Percentiles rank a stretch among this genome's conserved stretches.
Evolutionary conservation across 805 yeast species (phyloP).

Genomic region (Yamadazyma insecticola): DNA sequence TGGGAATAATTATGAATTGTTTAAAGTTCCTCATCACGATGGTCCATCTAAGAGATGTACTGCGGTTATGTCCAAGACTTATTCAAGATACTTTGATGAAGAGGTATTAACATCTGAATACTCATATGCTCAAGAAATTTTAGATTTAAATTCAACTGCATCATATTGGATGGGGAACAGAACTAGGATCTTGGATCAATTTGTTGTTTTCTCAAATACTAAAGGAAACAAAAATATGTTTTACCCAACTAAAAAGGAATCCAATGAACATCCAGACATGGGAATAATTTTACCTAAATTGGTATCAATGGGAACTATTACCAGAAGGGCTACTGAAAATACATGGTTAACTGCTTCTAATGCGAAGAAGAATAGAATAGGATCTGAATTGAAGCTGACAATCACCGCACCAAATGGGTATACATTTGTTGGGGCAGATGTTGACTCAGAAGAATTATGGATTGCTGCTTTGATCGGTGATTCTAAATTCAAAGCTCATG

Average conservation of each 20-base stretch:
- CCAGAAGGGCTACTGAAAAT: constrained; percentile 93
- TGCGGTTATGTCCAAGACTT: constrained; percentile 72
- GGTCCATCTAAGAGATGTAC: constrained; percentile 75
- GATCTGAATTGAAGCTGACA: constrained; percentile 89
- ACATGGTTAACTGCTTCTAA: constrained; percentile 98
- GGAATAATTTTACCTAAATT: constrained; percentile 84
- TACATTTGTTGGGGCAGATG: constrained; percentile 96
- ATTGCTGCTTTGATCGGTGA: constrained; percentile 95
- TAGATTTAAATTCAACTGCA: constrained; percentile 71
- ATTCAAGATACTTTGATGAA: constrained; percentile 65
- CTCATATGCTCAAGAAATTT: constrained; percentile 69
- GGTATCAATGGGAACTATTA: constrained; percentile 93
- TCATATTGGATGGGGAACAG: constrained; percentile 94
- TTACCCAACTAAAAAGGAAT: constrained; percentile 20
- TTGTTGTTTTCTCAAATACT: constrained; percentile 58
- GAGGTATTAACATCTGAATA: constrained; percentile 69
- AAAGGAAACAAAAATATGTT: constrained; percentile 19
- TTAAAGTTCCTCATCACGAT: constrained; percentile 84
- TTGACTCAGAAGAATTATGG: constrained; percentile 97
- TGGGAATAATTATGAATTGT: constrained; percentile 33
- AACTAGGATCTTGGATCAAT: constrained; percentile 77
- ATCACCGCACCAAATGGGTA: constrained; percentile 86
- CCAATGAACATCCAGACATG: constrained; percentile 24
- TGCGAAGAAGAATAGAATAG: constrained; percentile 79
- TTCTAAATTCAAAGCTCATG: constrained; percentile 82